Percentiles rank a stretch among this genome's conserved stretches.
Evolutionary conservation across 768 basidiomycete genomes (phyloP).

Genomic region (Hericium erinaceus): DNA sequence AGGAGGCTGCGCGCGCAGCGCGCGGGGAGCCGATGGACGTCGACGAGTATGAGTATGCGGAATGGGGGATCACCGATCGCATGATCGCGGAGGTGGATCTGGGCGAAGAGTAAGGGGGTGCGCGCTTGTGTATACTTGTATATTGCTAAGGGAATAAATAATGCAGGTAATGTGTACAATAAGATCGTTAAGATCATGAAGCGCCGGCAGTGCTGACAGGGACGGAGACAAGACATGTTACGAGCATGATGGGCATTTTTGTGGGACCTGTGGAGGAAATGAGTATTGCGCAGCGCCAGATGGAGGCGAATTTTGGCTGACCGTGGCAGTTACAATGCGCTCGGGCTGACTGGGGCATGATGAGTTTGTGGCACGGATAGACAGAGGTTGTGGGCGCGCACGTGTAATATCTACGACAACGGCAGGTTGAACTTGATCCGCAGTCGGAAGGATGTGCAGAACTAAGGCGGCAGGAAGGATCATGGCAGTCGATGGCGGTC

Average conservation of each 20-base stretch:
- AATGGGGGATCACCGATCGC: conserved; percentile 51
- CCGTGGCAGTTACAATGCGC: conserved; percentile 36
- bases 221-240: not conserved
- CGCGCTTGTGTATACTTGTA: not conserved
- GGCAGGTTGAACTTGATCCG: conserved; percentile 18
- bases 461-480: conserved; percentile 36
- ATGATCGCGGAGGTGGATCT: conserved; percentile 52
- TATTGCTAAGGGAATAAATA: not conserved
- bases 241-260: not conserved
- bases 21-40: conserved; percentile 24
- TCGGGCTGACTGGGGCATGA: conserved; percentile 39
- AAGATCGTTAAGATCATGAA: not conserved
- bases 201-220: not conserved
- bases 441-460: conserved; percentile 40
- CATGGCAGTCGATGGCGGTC: conserved; percentile 43
- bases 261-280: not conserved
- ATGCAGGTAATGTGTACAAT: not conserved
- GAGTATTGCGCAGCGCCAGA: not conserved
- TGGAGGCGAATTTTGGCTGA: conserved; percentile 11
- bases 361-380: conserved; percentile 1
- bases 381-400: conserved; percentile 16
- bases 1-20: conserved; percentile 27
- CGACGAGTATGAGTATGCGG: conserved; percentile 23
- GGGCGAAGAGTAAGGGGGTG: conserved; percentile 6
- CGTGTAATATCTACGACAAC: conserved; percentile 52